These are phyloP conservation scores for Gossypium schwendimanii DNA, from an alignment of 441 rosid species.

Conservation along the genomic window DNA sequence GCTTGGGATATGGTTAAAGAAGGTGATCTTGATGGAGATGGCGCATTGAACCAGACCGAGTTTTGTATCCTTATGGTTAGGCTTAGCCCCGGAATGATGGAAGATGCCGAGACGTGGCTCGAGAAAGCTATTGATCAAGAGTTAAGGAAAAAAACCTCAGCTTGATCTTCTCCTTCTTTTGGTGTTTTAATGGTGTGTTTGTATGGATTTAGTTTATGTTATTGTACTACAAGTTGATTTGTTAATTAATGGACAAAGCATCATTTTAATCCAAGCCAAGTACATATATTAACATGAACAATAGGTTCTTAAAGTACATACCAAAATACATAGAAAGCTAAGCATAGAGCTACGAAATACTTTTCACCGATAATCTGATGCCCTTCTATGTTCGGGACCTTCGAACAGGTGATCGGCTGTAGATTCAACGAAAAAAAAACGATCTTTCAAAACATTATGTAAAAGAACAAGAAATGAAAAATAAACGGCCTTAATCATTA, in stretches of 20 bases:
- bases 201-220: neutral
- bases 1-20: conserved; percentile 68
- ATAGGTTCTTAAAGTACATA: neutral
- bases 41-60: conserved; percentile 61
- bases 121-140: conserved; percentile 61
- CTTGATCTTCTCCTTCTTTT: neutral
- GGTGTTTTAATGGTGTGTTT: neutral
- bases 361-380: neutral
- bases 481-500: conserved; percentile 14
- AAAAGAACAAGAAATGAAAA: neutral
- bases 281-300: neutral
- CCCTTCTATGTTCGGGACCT: conserved; percentile 43
- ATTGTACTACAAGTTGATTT: neutral
- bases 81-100: conserved; percentile 84
- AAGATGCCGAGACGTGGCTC: conserved; percentile 66
- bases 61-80: conserved; percentile 87
- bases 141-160: conserved; percentile 21
- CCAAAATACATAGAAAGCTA: neutral
- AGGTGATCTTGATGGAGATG: conserved; percentile 83
- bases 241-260: neutral
- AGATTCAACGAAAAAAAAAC: neutral
- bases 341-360: conserved; percentile 10
- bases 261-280: neutral
- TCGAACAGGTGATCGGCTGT: conserved; percentile 55
- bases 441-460: neutral